Conservation (phyloP, 2,329 filamentous ascomycete genomes). For the Dactylonectria estremocensis region DNA sequence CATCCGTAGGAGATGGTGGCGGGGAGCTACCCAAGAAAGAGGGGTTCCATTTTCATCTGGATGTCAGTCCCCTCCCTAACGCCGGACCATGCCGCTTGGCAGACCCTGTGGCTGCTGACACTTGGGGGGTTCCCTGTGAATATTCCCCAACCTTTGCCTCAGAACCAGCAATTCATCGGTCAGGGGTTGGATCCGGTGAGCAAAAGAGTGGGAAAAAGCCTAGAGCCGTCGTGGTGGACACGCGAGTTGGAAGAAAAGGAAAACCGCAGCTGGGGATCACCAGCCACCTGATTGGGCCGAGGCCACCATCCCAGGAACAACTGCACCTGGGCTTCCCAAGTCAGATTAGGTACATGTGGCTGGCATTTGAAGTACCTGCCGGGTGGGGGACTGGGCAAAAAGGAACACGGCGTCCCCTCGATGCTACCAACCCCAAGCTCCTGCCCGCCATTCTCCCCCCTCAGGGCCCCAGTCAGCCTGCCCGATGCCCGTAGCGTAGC, state of each 20-base stretch:
- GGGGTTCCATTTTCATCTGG: neutral
- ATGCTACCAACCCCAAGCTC: constrained; percentile 21
- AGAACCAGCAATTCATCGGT: neutral
- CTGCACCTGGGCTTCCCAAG: constrained; percentile 13
- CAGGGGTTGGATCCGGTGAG: constrained; percentile 5
- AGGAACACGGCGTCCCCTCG: constrained; percentile 24
- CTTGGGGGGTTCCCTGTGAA: neutral
- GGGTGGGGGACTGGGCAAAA: neutral
- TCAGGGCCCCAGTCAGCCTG: neutral
- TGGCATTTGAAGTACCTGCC: constrained; percentile 12
- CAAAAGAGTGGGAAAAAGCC: constrained; percentile 9
- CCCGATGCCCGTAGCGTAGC: constrained; percentile 9
- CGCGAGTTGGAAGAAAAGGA: constrained; percentile 31
- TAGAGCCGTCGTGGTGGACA: constrained; percentile 13
- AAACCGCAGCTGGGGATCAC: constrained; percentile 31
- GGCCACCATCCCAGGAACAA: constrained; percentile 23
- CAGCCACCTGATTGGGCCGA: constrained; percentile 35
- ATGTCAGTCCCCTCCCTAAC: neutral
- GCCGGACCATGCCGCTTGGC: neutral
- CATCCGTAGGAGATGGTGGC: neutral
- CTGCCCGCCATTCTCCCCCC: constrained; percentile 12
- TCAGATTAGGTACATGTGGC: constrained; percentile 15
- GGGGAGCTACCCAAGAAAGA: neutral
- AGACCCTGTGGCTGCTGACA: neutral
- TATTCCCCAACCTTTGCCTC: too few species aligned